These are phyloP conservation scores for Exophiala alcalophila DNA, from an alignment of 2,329 filamentous ascomycete species.

Conservation along the genomic window DNA sequence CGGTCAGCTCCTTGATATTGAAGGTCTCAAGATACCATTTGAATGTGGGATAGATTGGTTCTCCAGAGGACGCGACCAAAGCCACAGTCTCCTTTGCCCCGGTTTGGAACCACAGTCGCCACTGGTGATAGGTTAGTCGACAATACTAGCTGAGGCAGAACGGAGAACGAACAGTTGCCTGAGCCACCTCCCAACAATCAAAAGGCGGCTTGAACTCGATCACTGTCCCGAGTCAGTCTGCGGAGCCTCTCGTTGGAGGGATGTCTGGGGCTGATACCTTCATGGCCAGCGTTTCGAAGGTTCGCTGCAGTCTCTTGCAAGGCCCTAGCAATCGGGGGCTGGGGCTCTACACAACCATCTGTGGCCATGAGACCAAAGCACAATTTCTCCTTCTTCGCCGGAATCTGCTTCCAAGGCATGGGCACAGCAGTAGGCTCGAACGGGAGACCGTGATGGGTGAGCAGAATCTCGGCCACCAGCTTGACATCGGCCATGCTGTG, in stretches of 20 bases:
- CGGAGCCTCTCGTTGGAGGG: not conserved
- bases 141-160: constrained; percentile 51
- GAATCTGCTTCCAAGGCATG: constrained; percentile 49
- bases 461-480: constrained; percentile 43
- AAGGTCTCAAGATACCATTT: constrained; percentile 58
- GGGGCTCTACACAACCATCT: constrained; percentile 62
- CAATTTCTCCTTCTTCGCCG: constrained; percentile 36
- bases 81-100: constrained; percentile 55
- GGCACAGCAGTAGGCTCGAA: constrained; percentile 51
- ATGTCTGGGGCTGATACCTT: constrained; percentile 9
- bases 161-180: constrained; percentile 31
- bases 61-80: constrained; percentile 53
- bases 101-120: constrained; percentile 59
- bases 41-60: constrained; percentile 58
- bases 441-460: constrained; percentile 49
- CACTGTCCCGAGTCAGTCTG: constrained; percentile 13
- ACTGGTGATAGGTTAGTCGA: constrained; percentile 48
- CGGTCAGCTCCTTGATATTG: constrained; percentile 42
- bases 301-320: constrained; percentile 46
- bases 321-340: constrained; percentile 58
- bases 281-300: constrained; percentile 37
- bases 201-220: constrained; percentile 21
- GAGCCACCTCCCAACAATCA: constrained; percentile 21
- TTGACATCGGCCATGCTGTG: constrained; percentile 51
- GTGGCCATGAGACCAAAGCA: constrained; percentile 62